phyloP scores from a whole-genome alignment of 1,284 basidiomycete species.

The Cystobasidium sp. region DNA sequence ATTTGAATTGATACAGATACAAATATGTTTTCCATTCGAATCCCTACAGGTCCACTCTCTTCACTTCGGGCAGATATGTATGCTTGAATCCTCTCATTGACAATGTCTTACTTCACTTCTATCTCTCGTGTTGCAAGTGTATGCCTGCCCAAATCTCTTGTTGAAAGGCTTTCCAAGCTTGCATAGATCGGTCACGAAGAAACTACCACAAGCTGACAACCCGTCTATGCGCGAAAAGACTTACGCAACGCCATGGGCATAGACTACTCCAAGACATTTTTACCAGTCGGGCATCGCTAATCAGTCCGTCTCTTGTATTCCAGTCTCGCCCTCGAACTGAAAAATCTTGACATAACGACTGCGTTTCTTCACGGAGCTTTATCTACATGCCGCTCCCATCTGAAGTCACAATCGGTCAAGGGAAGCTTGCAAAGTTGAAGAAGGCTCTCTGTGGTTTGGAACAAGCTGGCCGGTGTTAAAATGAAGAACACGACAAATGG shows the following conservation, averaged over 20 bases:
- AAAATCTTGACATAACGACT: conserved; percentile 35
- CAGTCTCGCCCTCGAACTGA: background rate
- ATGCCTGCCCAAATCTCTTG: too few species aligned
- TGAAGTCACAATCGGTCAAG: conserved; percentile 1
- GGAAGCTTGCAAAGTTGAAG: conserved; percentile 1
- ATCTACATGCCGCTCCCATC: conserved; percentile 18
- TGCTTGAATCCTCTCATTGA: too few species aligned
- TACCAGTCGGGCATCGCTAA: conserved; percentile 59
- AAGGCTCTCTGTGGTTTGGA: conserved; percentile 46
- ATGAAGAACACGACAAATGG: conserved; percentile 10
- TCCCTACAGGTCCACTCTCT: too few species aligned
- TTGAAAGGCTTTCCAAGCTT: too few species aligned
- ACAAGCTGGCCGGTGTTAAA: conserved; percentile 40
- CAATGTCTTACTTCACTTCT: too few species aligned
- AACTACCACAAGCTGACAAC: conserved; percentile 55
- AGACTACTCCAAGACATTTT: conserved; percentile 60
- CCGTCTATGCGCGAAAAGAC: conserved; percentile 52
- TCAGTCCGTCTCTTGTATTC: conserved; percentile 55
- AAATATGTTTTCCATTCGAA: too few species aligned
- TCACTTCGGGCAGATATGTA: too few species aligned
- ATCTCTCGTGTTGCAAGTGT: too few species aligned
- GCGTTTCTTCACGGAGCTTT: conserved; percentile 44
- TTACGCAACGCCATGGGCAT: conserved; percentile 57
- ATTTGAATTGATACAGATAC: too few species aligned
- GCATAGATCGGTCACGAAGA: conserved; percentile 19